Percentiles rank a stretch among this genome's conserved stretches.
phyloP scores from a whole-genome alignment of 108 stramenopile genomes.

The Aurantiochytrium sp. region DNA sequence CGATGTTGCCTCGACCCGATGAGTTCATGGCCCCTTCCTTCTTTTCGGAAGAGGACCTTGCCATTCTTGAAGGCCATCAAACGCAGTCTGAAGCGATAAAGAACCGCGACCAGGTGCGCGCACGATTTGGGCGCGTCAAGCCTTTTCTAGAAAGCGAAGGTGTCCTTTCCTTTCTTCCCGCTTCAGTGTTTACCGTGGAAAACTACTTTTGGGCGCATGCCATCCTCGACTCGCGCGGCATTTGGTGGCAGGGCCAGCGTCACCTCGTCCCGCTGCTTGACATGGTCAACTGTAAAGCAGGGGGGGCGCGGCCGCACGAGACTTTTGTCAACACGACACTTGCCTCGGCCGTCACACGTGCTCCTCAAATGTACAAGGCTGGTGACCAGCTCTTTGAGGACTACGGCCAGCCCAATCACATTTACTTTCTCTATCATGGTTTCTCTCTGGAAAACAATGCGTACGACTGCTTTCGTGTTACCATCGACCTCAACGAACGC shows the following conservation, averaged over 20 bases:
- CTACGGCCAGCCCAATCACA: slow-evolving; percentile 67
- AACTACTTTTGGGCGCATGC: slow-evolving; percentile 58
- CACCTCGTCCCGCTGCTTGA: slow-evolving; percentile 72
- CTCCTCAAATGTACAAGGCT: slow-evolving; percentile 33
- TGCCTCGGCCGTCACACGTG: slow-evolving; percentile 45
- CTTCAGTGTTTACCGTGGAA: slow-evolving; percentile 39
- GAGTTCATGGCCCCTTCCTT: slow-evolving; percentile 47
- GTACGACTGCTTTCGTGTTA: slow-evolving; percentile 49
- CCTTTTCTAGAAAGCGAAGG: neutral
- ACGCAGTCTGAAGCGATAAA: neutral
- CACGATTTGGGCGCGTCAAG: neutral
- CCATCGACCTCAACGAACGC: neutral
- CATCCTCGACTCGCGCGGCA: slow-evolving; percentile 58
- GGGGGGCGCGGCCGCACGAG: slow-evolving; percentile 24
- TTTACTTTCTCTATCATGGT: slow-evolving; percentile 63
- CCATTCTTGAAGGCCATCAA: slow-evolving; percentile 14
- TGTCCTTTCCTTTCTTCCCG: neutral
- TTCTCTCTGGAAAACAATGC: slow-evolving; percentile 50
- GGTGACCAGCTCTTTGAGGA: slow-evolving; percentile 64
- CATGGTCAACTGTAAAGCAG: slow-evolving; percentile 50
- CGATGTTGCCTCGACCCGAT: slow-evolving; percentile 51
- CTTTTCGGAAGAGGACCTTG: slow-evolving; percentile 39
- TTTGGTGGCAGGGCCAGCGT: slow-evolving; percentile 66
- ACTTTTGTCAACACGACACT: slow-evolving; percentile 26
- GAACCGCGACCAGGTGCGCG: neutral